These are phyloP conservation scores for Coccomyxa subellipsoidea DNA, from an alignment of 163 green algal genomes.

Conservation along the genomic window DNA sequence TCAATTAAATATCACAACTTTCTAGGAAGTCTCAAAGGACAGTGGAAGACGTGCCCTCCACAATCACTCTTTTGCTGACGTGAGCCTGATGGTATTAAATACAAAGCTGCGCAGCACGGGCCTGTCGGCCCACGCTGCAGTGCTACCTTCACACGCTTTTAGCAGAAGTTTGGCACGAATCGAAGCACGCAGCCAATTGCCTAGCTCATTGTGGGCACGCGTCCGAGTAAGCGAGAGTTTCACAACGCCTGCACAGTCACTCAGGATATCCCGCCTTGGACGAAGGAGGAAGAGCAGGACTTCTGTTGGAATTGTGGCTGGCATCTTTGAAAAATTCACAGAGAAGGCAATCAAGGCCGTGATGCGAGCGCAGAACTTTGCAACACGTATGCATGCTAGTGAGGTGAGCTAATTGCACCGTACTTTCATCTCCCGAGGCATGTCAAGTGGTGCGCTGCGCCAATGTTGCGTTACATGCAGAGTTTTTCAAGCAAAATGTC, in stretches of 20 bases:
- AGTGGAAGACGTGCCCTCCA: too few species aligned
- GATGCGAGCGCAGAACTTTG: constrained; percentile 76
- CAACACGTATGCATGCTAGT: constrained; percentile 49
- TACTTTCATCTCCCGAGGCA: too few species aligned
- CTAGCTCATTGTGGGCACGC: neutral
- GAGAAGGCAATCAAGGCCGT: constrained; percentile 78
- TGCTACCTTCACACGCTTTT: neutral
- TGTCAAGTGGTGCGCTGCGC: too few species aligned
- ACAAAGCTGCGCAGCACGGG: neutral
- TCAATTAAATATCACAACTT: too few species aligned
- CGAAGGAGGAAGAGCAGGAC: neutral
- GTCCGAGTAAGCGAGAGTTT: neutral
- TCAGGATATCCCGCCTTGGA: neutral
- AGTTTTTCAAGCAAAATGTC: too few species aligned
- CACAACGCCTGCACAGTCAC: neutral
- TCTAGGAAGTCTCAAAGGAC: too few species aligned
- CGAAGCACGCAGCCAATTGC: neutral
- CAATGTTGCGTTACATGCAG: too few species aligned
- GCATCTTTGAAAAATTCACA: constrained; percentile 67
- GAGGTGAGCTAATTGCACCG: constrained; percentile 53
- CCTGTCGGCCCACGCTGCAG: neutral
- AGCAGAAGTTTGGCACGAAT: neutral
- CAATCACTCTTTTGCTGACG: neutral
- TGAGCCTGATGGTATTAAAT: neutral
- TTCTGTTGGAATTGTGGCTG: neutral